Conservation (phyloP, 345 rosid genomes). For the Schrenkiella parvula region DNA sequence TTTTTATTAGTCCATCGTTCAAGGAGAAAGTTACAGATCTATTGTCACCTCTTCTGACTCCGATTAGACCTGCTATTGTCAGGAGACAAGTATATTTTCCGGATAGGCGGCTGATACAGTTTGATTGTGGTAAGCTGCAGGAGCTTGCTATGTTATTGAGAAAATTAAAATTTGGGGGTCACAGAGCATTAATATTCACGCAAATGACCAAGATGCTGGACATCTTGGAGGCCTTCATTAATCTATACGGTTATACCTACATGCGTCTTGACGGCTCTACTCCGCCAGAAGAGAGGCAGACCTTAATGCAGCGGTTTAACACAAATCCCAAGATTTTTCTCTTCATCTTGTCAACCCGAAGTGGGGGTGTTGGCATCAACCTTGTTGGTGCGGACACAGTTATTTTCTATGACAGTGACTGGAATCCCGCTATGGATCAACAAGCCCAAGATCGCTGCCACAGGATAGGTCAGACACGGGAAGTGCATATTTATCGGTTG, state of each 20-base stretch:
- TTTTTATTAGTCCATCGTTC: constrained; percentile 57
- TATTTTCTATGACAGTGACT: constrained; percentile 98
- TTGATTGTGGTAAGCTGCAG: constrained; percentile 99
- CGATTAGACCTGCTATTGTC: constrained; percentile 93
- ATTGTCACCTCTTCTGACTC: constrained; percentile 72
- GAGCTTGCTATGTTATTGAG: constrained; percentile 89
- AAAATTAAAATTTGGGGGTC: constrained; percentile 90
- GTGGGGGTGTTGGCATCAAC: constrained; percentile 99
- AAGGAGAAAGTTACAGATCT: constrained; percentile 59
- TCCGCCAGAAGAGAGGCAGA: constrained; percentile 97
- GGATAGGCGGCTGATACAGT: constrained; percentile 95
- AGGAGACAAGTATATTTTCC: constrained; percentile 96
- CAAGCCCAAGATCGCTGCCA: constrained; percentile 99
- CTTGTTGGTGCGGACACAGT: constrained; percentile 99
- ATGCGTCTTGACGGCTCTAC: constrained; percentile 99
- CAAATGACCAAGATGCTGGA: constrained; percentile 99
- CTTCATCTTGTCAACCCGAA: constrained; percentile 95
- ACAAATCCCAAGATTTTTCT: constrained; percentile 97
- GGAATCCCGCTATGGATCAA: constrained; percentile 99
- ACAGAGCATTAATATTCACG: constrained; percentile 93
- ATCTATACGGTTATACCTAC: constrained; percentile 92
- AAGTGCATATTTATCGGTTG: constrained; percentile 92
- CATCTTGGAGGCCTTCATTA: constrained; percentile 93
- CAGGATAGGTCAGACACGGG: constrained; percentile 99
- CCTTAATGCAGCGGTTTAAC: constrained; percentile 99